Conservation (phyloP, 768 basidiomycete species). For the Boletus rubescentipes region DNA sequence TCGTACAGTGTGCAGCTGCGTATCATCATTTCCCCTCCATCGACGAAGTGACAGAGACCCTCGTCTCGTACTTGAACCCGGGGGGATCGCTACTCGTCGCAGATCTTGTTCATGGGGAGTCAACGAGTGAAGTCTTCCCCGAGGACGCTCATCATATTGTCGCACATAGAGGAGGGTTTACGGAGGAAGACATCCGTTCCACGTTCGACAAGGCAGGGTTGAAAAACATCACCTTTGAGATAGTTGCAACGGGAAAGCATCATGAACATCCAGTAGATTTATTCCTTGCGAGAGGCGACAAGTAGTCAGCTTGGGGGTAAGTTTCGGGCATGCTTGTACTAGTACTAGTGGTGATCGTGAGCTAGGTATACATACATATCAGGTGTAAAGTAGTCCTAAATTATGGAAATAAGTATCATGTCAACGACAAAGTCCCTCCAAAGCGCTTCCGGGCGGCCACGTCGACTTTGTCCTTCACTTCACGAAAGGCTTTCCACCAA, state of each 20-base stretch:
- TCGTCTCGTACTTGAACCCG: slow-evolving; percentile 60
- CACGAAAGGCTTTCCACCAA: slow-evolving; percentile 82
- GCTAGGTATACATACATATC: background rate
- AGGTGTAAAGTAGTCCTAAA: background rate
- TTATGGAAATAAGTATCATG: slow-evolving; percentile 34
- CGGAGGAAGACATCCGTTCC: slow-evolving; percentile 44
- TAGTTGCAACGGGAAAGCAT: slow-evolving; percentile 31
- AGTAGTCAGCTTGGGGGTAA: slow-evolving; percentile 14
- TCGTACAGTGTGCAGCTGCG: slow-evolving; percentile 53
- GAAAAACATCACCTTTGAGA: slow-evolving; percentile 40
- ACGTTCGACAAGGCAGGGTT: slow-evolving; percentile 58
- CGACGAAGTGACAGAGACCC: slow-evolving; percentile 46
- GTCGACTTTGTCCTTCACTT: slow-evolving; percentile 68
- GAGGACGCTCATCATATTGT: slow-evolving; percentile 45
- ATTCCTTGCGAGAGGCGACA: slow-evolving; percentile 60
- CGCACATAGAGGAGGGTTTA: slow-evolving; percentile 54
- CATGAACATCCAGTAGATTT: slow-evolving; percentile 38
- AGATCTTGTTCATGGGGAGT: slow-evolving; percentile 44
- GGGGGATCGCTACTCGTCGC: slow-evolving; percentile 59
- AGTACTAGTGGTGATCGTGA: background rate
- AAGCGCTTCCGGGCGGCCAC: slow-evolving; percentile 63
- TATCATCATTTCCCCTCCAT: slow-evolving; percentile 64
- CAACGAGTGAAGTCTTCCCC: slow-evolving; percentile 28
- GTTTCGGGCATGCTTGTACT: background rate
- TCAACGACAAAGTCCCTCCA: slow-evolving; percentile 67